phyloP scores from a whole-genome alignment of 2,329 filamentous ascomycete genomes.

The Microdochium paspali region DNA sequence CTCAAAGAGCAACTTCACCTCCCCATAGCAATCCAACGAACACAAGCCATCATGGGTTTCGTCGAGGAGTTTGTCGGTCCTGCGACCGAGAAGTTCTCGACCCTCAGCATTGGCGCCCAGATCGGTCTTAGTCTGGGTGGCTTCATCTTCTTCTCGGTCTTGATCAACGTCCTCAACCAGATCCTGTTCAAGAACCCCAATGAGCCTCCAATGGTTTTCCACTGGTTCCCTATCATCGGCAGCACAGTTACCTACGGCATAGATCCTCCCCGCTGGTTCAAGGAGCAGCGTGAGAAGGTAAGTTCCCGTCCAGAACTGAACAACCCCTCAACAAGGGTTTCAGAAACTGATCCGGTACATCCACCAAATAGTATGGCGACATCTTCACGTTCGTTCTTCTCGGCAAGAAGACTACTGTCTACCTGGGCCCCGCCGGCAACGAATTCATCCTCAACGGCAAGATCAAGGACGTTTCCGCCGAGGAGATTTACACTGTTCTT shows the following conservation, averaged over 20 bases:
- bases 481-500: conserved; percentile 80
- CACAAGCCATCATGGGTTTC: conserved; percentile 38
- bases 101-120: conserved; percentile 38
- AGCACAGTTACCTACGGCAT: conserved; percentile 93
- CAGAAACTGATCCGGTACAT: conserved; percentile 6
- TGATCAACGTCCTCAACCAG: conserved; percentile 74
- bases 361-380: conserved; percentile 60
- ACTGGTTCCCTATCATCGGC: conserved; percentile 75
- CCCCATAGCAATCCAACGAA: not conserved
- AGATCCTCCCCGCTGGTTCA: conserved; percentile 84
- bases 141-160: conserved; percentile 46
- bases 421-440: conserved; percentile 71
- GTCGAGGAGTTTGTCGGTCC: conserved; percentile 42
- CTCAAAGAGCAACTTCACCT: not conserved
- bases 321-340: not conserved
- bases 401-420: conserved; percentile 83
- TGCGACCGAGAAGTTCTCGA: conserved; percentile 37
- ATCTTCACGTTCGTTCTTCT: conserved; percentile 84
- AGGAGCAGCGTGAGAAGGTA: conserved; percentile 66
- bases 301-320: conserved; percentile 9
- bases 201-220: conserved; percentile 73
- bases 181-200: conserved; percentile 73
- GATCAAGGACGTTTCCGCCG: conserved; percentile 79
- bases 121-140: conserved; percentile 30
- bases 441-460: conserved; percentile 91